Evolutionary conservation across 495 filamentous ascomycete species (phyloP).

Genomic region (Penicillium goetzii): DNA sequence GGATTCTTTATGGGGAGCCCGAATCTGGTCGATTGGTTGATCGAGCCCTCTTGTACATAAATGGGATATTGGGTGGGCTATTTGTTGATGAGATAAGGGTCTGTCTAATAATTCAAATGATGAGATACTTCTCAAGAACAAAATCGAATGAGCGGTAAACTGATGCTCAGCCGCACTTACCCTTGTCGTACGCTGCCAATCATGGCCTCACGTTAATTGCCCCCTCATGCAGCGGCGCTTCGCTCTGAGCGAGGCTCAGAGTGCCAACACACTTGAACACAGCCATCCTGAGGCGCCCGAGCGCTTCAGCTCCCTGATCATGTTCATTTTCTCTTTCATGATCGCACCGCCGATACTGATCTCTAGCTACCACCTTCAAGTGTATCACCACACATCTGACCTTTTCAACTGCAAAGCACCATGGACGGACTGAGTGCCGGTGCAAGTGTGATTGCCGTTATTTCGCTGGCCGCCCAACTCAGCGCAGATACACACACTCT

Average conservation of each 20-base stretch:
- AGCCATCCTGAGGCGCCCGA: not conserved
- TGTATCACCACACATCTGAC: not conserved
- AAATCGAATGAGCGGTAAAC: not conserved
- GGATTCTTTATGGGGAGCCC: not conserved
- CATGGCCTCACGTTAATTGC: not conserved
- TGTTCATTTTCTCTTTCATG: not conserved
- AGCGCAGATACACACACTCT: not conserved
- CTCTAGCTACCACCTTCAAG: no score
- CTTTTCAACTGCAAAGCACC: not conserved
- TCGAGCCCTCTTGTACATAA: constrained; percentile 8
- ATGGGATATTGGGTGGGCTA: not conserved
- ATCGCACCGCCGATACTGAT: not conserved
- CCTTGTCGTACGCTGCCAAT: not conserved
- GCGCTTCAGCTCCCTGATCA: not conserved
- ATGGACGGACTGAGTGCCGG: not conserved
- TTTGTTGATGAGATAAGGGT: constrained; percentile 2
- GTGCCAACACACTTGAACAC: not conserved
- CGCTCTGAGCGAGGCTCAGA: not conserved
- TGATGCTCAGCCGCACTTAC: not conserved
- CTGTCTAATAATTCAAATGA: constrained; percentile 6
- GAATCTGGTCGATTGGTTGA: not conserved
- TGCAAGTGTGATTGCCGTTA: not conserved
- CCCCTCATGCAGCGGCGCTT: not conserved
- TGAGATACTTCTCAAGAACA: not conserved
- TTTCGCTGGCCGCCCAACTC: not conserved